Evolutionary conservation across 306 rosid genomes (phyloP), one percentile per base, ranked within the genome.

Genomic region (Purshia tridentata): DNA sequence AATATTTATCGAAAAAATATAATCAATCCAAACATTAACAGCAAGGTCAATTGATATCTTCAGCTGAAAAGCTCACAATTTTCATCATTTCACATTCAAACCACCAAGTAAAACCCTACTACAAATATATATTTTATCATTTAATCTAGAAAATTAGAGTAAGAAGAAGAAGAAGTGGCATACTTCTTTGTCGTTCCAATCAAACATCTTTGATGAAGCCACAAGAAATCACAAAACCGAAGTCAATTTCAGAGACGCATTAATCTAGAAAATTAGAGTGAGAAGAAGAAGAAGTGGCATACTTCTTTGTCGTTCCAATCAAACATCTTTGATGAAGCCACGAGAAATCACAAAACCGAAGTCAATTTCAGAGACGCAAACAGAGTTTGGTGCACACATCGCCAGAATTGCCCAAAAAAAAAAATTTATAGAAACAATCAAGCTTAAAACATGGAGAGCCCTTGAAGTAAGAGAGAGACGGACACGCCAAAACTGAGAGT

Each of bases 281-380:
- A 19, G 40, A 8, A 0, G 15, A 45, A 15, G 8, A 53, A 22
- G 39, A 23, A 61, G 54, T 4, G 52, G 60, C 78, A 58, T 66
- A 91, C 99, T 91, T 91, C 99, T 71, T 87, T 84, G 80, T 87
- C 90, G 91, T 83, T 86, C 95, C 95, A 89, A 73, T 89, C 91
- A 89, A 89, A 89, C 98, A 94, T 94, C 57, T 81, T 86, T 73
- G 75, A 79, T 65, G 78, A 76, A 48, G 45, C 52, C 72, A 74
- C 67, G 41, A 50, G 5, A 77, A 82, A 84, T 63, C 77, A 74
- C 86, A 60, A 82, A 77, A 37, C 57, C 65, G 50, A 78, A 83
- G 72, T 77, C 81, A 65, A 77, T 84, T 74, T 87, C 84, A 73
- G 79, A 80, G 65, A 69, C 51, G 61, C 56, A 12, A 72, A 77